Evolutionary conservation across 768 basidiomycete species (phyloP).

Genomic region (Pulveroboletus frians): DNA sequence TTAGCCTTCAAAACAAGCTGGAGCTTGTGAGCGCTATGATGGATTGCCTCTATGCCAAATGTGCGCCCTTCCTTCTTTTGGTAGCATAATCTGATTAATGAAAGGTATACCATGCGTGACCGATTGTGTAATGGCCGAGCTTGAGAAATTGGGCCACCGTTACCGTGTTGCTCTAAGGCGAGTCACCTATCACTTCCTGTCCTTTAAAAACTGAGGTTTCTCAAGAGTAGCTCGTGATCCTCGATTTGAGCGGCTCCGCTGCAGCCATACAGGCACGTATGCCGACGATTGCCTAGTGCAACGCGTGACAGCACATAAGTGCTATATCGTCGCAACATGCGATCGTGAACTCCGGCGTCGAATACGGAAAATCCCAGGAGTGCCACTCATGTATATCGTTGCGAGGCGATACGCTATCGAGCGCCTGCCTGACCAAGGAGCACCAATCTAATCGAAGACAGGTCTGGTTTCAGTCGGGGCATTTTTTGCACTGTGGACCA

Average conservation of each 20-base stretch:
- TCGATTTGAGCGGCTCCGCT: conserved; percentile 89
- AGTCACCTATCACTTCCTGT: conserved; percentile 23
- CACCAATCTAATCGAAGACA: conserved; percentile 44
- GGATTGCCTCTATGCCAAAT: conserved; percentile 98
- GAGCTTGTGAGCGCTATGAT: conserved; percentile 98
- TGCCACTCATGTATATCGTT: conserved; percentile 97
- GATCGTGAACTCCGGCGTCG: conserved; percentile 91
- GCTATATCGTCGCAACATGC: conserved; percentile 96
- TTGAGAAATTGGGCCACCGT: conserved; percentile 94
- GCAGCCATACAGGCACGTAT: conserved; percentile 94
- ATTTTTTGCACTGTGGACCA: not conserved
- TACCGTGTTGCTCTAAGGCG: conserved; percentile 93
- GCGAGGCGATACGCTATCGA: conserved; percentile 91
- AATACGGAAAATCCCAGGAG: conserved; percentile 87
- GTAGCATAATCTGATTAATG: conserved; percentile 1
- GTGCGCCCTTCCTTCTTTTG: conserved; percentile 39
- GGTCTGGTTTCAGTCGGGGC: not conserved
- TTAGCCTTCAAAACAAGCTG: conserved; percentile 95
- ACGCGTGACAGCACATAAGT: conserved; percentile 90
- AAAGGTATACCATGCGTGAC: conserved; percentile 98
- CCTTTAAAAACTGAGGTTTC: conserved; percentile 8
- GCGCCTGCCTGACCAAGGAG: conserved; percentile 89
- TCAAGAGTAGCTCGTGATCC: conserved; percentile 94
- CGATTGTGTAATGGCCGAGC: conserved; percentile 97
- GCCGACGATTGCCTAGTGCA: conserved; percentile 98